Evolutionary conservation across 2,329 filamentous ascomycete genomes (phyloP), one percentile per base, ranked within the genome.

Genomic region (Passalora sequoiae): DNA sequence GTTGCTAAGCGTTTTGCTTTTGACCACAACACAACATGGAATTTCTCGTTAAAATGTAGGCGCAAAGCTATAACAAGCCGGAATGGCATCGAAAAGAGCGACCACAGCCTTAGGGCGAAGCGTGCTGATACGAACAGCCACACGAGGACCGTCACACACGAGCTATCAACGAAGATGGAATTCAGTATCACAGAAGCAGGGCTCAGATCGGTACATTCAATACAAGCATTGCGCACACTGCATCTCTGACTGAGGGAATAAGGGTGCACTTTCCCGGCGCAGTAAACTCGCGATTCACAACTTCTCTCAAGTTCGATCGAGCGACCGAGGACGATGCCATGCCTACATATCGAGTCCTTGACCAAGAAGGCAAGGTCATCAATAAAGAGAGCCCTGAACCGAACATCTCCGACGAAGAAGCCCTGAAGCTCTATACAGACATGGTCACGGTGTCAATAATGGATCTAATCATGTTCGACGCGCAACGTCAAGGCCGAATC

Each of bases 401-500:
- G 4, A 69, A 89, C 59, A 78, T 92, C 2, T 73, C 75, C 29
- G 69, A 77, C 46, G 73, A 76, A 40, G 81, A 92, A 46, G 69
- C 77, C 0, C 49, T 81, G 30, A 70, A 65, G 4, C 72, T 79
- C 66, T 83, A 83, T 59, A 77, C 72, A 52, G 78, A 81, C 56
- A 83, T 83, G 80, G 65, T 83, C 45, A 75, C 71, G 20, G 78
- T 83, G 43, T 81, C 84, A 43, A 85, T 97, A 55, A 92, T 98
- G 88, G 92, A 98, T 62, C 67, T 94, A 43, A 86, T 97, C 63
- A 97, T 97, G 89, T 96, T 95, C 61, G 92, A 98, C 60, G 89
- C 92, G 0, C 92, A 98, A 68, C 77, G 92, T 33, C 92, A 98
- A 67, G 89, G 89, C n/a, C 80, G 88, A 15, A 69, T 95, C 43